Evolutionary conservation across 441 rosid genomes (phyloP).

Genomic region (Populus hybrid): DNA sequence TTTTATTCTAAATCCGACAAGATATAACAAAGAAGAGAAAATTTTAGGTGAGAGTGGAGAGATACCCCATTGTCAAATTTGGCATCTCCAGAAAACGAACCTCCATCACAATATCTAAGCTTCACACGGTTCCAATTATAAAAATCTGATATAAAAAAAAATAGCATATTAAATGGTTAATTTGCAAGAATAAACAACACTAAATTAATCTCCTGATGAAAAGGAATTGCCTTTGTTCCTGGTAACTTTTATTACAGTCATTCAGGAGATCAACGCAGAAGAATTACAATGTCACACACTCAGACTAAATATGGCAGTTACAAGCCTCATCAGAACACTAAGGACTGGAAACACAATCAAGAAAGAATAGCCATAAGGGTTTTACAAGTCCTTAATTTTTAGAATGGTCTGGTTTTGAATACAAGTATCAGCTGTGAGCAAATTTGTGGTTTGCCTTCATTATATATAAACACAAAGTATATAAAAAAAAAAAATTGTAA

Average conservation of each 20-base stretch:
- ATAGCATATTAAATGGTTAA: background rate
- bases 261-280: background rate
- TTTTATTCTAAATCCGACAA: background rate
- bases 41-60: background rate
- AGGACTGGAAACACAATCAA: background rate
- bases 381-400: too few relatives aligned
- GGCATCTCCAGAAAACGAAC: conserved; percentile 82
- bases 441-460: too few relatives aligned
- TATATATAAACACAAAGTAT: too few relatives aligned
- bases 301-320: background rate
- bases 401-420: too few relatives aligned
- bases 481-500: too few relatives aligned
- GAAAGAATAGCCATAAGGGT: background rate
- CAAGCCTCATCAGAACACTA: background rate
- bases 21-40: background rate
- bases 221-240: background rate
- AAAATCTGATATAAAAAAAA: conserved; percentile 48
- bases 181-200: background rate
- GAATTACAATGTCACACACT: background rate
- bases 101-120: conserved; percentile 95
- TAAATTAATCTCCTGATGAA: background rate
- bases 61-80: conserved; percentile 65
- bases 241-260: background rate
- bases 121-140: conserved; percentile 95
- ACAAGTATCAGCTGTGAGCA: too few relatives aligned